phyloP scores from a whole-genome alignment of 208 protist species.

The Sergeia podlipaevii region DNA sequence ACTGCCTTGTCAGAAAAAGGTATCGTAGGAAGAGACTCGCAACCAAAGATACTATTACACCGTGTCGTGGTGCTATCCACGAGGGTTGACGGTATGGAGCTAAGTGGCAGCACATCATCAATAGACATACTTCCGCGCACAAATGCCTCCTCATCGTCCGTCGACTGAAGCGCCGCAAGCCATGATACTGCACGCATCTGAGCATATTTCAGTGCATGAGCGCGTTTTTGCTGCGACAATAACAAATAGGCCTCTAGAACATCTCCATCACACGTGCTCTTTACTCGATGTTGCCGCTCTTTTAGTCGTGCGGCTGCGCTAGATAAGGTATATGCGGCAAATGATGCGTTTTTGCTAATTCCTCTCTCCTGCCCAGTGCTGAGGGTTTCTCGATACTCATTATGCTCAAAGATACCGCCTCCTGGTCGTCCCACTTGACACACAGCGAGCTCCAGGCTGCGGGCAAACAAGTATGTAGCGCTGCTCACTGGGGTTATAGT shows the following conservation, averaged over 20 bases:
- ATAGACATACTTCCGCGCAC: neutral
- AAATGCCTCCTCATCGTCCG: neutral
- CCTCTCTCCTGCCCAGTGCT: conserved; percentile 47
- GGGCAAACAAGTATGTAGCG: conserved; percentile 48
- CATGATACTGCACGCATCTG: neutral
- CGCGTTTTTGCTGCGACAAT: conserved; percentile 4
- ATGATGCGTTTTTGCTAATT: conserved; percentile 32
- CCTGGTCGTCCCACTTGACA: conserved; percentile 4
- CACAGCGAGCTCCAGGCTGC: conserved; percentile 44
- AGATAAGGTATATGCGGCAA: conserved; percentile 21
- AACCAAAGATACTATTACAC: conserved; percentile 13
- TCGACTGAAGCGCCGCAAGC: conserved; percentile 1
- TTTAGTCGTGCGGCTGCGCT: too few species aligned
- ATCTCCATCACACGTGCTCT: conserved; percentile 35
- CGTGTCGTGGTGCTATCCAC: too few species aligned
- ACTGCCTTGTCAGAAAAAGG: conserved; percentile 25
- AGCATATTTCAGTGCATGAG: conserved; percentile 13
- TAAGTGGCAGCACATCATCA: neutral
- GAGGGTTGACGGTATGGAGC: neutral
- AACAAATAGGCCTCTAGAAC: conserved; percentile 39
- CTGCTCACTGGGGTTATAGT: conserved; percentile 49
- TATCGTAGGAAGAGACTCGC: conserved; percentile 23
- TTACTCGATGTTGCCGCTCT: neutral
- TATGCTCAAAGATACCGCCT: conserved; percentile 37
- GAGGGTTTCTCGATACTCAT: conserved; percentile 40